phyloP scores from a whole-genome alignment of 192 early-diverging fungal genomes.

The Entomortierella parvispora region DNA sequence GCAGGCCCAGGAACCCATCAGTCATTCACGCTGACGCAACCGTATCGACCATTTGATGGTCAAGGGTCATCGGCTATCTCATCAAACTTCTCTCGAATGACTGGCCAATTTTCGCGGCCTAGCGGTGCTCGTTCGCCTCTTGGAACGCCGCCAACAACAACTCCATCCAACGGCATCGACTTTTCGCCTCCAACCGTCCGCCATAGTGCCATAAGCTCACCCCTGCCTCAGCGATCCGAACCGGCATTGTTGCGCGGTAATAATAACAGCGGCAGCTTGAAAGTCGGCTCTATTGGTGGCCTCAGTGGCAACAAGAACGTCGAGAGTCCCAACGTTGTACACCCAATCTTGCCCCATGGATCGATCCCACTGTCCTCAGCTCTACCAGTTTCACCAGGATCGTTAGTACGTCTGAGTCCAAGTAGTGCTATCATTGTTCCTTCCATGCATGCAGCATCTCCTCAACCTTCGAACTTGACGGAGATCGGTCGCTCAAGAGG shows the following conservation, averaged over 20 bases:
- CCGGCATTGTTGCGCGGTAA: conserved; percentile 14
- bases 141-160: conserved; percentile 22
- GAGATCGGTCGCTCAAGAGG: background rate
- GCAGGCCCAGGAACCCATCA: conserved; percentile 17
- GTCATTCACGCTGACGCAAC: conserved; percentile 17
- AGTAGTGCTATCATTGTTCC: background rate
- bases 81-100: background rate
- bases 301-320: background rate
- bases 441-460: conserved; percentile 5
- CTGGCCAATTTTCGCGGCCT: conserved; percentile 19
- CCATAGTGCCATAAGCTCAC: conserved; percentile 32
- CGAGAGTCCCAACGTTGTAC: conserved; percentile 20
- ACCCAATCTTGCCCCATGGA: conserved; percentile 31
- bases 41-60: conserved; percentile 6
- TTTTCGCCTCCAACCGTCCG: conserved; percentile 39
- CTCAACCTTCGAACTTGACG: background rate
- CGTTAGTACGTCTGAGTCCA: conserved; percentile 1
- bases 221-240: conserved; percentile 38
- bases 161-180: conserved; percentile 13
- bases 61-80: background rate
- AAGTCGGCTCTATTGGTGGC: background rate
- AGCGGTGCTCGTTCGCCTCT: conserved; percentile 17
- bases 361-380: conserved; percentile 5
- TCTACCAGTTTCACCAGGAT: conserved; percentile 17
- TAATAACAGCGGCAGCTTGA: background rate